A percentile compares a stretch with the other conserved stretches of the same genome.
These are phyloP conservation scores for Colletotrichum tropicicola DNA, from an alignment of 2,329 filamentous ascomycete species.

Conservation along the genomic window DNA sequence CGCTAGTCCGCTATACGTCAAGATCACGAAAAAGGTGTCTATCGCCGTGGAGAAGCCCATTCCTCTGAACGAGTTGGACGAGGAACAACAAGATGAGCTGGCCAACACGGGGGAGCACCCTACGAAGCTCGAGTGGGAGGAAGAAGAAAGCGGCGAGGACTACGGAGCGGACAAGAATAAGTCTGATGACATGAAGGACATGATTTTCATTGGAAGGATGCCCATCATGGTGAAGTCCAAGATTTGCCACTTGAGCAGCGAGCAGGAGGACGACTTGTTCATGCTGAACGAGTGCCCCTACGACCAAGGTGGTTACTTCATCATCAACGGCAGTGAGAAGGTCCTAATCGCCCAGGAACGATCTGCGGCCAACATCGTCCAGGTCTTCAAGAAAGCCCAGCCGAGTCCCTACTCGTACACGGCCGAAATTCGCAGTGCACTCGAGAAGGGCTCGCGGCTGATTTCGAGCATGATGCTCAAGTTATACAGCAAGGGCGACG, in stretches of 20 bases:
- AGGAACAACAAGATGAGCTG: constrained; percentile 66
- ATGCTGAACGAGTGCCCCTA: constrained; percentile 96
- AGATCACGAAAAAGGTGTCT: constrained; percentile 85
- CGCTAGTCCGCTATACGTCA: constrained; percentile 88
- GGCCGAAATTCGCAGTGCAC: constrained; percentile 93
- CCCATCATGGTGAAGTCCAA: constrained; percentile 98
- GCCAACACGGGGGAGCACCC: constrained; percentile 64
- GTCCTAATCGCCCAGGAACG: constrained; percentile 97
- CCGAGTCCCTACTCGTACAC: constrained; percentile 93
- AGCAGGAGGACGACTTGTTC: constrained; percentile 87
- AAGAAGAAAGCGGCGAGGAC: constrained; percentile 61
- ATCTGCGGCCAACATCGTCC: constrained; percentile 97
- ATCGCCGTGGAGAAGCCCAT: constrained; percentile 82
- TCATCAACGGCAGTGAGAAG: constrained; percentile 99
- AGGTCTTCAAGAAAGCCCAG: constrained; percentile 97
- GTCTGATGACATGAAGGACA: constrained; percentile 68
- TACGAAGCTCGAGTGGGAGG: constrained; percentile 68
- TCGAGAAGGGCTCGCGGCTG: constrained; percentile 94
- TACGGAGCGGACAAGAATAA: constrained; percentile 61
- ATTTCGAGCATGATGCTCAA: constrained; percentile 95
- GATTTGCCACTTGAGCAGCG: constrained; percentile 87
- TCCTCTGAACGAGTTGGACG: constrained; percentile 73
- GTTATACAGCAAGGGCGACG: constrained; percentile 85
- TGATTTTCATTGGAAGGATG: constrained; percentile 92
- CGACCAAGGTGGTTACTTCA: constrained; percentile 97